These are phyloP conservation scores for Diplocarpon rosae DNA, from an alignment of 2,329 filamentous ascomycete species.

Conservation along the genomic window DNA sequence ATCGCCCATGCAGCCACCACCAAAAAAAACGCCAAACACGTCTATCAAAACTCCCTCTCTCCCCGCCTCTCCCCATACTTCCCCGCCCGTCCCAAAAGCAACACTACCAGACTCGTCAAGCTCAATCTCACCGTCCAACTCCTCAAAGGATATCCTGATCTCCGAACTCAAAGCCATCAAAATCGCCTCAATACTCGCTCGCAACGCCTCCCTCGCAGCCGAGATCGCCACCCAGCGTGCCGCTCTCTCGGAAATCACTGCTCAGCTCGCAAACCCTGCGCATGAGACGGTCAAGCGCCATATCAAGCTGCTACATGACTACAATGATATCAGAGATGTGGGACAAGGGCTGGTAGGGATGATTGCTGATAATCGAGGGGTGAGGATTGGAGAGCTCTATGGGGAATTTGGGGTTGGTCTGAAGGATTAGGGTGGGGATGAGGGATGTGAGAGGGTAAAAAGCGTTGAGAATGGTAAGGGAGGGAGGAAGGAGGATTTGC, in stretches of 20 bases:
- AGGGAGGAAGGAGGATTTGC: background rate
- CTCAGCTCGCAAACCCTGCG: constrained; percentile 25
- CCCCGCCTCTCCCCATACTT: background rate
- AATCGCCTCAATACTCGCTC: constrained; percentile 30
- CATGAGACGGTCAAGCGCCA: constrained; percentile 47
- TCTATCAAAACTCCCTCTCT: background rate
- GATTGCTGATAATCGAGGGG: constrained; percentile 53
- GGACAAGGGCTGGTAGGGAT: constrained; percentile 55
- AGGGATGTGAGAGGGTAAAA: background rate
- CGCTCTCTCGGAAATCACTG: constrained; percentile 29
- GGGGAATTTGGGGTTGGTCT: constrained; percentile 27
- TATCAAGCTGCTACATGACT: constrained; percentile 54
- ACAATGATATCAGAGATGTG: constrained; percentile 62
- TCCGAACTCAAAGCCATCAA: constrained; percentile 25
- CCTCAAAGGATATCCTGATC: constrained; percentile 17
- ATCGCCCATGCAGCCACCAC: too few relatives aligned
- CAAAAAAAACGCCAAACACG: background rate
- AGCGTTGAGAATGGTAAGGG: background rate
- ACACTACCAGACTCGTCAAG: background rate
- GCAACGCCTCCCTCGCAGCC: constrained; percentile 34
- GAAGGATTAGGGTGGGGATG: constrained; percentile 19
- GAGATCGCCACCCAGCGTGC: constrained; percentile 23
- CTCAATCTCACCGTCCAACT: too few relatives aligned
- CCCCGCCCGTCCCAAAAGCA: background rate
- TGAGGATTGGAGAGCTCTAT: constrained; percentile 29